Percentiles rank a stretch among this genome's conserved stretches.
Evolutionary conservation across 768 basidiomycete genomes (phyloP).

Genomic region (Leccinum rimulosum): DNA sequence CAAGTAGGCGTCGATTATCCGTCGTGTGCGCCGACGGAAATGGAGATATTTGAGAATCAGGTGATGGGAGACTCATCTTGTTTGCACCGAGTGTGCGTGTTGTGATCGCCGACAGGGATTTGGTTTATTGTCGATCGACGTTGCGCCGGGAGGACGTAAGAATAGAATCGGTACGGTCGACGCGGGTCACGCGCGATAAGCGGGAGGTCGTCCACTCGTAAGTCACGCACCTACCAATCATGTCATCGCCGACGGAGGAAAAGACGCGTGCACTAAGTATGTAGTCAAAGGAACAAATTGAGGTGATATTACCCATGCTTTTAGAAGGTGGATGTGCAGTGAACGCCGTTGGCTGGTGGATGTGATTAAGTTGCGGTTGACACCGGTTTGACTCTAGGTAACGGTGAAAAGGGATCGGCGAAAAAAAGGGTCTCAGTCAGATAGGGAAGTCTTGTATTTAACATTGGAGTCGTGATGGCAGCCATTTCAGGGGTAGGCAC

Average conservation of each 20-base stretch:
- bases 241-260: constrained; percentile 1
- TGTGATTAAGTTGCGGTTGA: constrained; percentile 15
- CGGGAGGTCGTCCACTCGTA: not conserved
- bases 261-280: not conserved
- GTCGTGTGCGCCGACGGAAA: constrained; percentile 5
- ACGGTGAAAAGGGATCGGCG: constrained; percentile 6
- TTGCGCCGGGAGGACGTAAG: constrained; percentile 12
- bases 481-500: not conserved
- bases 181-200: constrained; percentile 4
- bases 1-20: constrained; percentile 1
- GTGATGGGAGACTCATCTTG: not conserved
- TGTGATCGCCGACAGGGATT: constrained; percentile 21
- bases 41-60: constrained; percentile 6
- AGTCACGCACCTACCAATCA: not conserved
- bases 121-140: not conserved
- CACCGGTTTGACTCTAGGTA: not conserved
- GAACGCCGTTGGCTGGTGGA: not conserved
- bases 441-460: constrained; percentile 7
- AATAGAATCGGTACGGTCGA: constrained; percentile 5
- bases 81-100: constrained; percentile 9
- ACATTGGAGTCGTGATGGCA: constrained; percentile 2
- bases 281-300: not conserved
- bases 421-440: not conserved
- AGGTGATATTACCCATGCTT: constrained; percentile 4
- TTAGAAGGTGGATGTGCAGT: constrained; percentile 1